Evolutionary conservation across 208 protist genomes (phyloP).

Genomic region (Leishmania major): DNA sequence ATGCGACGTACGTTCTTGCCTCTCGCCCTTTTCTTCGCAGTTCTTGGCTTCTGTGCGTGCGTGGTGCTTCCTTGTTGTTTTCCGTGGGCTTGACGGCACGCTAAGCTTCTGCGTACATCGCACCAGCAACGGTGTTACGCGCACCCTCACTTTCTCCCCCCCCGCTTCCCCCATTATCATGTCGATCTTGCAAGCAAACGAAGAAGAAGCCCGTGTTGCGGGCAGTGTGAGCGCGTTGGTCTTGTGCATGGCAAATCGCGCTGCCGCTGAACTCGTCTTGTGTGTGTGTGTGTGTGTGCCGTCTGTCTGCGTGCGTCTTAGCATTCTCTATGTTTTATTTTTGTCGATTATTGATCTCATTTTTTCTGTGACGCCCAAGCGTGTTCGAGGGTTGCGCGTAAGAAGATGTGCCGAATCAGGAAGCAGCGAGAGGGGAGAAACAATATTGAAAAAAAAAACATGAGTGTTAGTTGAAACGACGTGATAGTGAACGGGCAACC

Average conservation of each 20-base stretch:
- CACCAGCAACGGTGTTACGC: neutral
- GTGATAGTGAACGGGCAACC: neutral
- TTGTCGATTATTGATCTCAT: neutral
- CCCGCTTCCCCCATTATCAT: neutral
- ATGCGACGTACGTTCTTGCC: neutral
- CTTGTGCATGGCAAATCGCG: neutral
- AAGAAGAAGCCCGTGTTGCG: neutral
- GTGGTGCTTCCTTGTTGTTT: neutral
- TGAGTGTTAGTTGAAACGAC: neutral
- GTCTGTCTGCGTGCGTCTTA: neutral
- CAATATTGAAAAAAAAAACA: neutral
- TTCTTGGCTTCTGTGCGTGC: neutral
- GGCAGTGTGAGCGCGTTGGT: neutral
- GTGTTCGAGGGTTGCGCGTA: neutral
- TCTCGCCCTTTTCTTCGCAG: neutral
- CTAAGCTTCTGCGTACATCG: neutral
- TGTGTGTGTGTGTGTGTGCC: constrained; percentile 1
- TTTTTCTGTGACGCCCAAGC: neutral
- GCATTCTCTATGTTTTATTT: neutral
- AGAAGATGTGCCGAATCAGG: neutral
- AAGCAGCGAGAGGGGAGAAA: neutral
- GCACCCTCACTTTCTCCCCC: neutral
- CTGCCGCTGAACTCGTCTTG: neutral
- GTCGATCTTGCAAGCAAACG: neutral
- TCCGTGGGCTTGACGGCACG: no score